phyloP scores from a whole-genome alignment of 108 stramenopile genomes.

The Skeletonema menzelii region DNA sequence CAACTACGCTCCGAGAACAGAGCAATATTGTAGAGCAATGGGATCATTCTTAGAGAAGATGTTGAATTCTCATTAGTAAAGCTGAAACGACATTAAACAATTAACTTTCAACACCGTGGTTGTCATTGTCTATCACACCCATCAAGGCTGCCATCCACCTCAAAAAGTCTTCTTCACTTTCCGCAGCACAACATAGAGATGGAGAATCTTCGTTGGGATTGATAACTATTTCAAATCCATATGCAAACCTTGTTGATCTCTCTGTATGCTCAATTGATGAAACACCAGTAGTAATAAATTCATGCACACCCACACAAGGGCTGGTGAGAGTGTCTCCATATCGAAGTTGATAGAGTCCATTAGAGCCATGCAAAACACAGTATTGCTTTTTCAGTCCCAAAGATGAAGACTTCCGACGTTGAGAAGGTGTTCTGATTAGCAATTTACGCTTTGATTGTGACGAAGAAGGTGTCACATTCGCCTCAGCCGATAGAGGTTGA shows the following conservation, averaged over 20 bases:
- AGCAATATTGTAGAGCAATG: constrained; percentile 32
- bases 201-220: constrained; percentile 35
- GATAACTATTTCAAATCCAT: constrained; percentile 47
- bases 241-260: constrained; percentile 18
- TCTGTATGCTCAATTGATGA: constrained; percentile 37
- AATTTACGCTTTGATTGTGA: constrained; percentile 7
- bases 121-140: constrained; percentile 20
- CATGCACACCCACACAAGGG: constrained; percentile 28
- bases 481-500: not conserved
- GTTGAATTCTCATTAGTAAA: not conserved
- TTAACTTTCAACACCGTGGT: not conserved
- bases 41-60: not conserved
- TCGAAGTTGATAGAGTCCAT: constrained; percentile 45
- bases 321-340: constrained; percentile 23
- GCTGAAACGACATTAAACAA: not conserved
- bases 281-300: constrained; percentile 44
- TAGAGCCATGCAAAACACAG: constrained; percentile 34
- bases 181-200: constrained; percentile 40
- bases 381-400: constrained; percentile 26
- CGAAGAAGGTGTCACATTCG: constrained; percentile 3
- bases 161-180: constrained; percentile 34
- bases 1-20: constrained; percentile 25
- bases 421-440: constrained; percentile 15
- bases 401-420: not conserved
- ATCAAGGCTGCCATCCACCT: constrained; percentile 44